phyloP scores from a whole-genome alignment of 805 yeast genomes.

The Candida schatavii region DNA sequence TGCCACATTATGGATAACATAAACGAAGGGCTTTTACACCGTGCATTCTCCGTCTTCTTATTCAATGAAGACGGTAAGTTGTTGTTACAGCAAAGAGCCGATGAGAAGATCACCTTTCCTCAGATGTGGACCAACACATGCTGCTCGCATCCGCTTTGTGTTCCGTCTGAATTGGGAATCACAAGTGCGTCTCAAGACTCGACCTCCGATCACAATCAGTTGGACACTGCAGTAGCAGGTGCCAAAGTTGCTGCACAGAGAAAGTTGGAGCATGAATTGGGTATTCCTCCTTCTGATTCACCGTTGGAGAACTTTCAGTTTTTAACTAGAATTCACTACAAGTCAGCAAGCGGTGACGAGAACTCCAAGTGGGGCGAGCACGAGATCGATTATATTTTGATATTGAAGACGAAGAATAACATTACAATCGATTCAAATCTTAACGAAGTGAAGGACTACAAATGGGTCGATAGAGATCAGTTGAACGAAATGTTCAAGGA shows the following conservation, averaged over 20 bases:
- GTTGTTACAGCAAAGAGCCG: conserved; percentile 91
- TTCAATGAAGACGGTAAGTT: conserved; percentile 76
- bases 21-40: conserved; percentile 79
- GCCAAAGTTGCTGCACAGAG: conserved; percentile 87
- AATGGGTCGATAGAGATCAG: conserved; percentile 67
- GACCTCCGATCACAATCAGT: conserved; percentile 23
- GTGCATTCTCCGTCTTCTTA: conserved; percentile 95
- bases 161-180: conserved; percentile 73
- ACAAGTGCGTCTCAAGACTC: conserved; percentile 8
- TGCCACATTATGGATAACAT: conserved; percentile 89
- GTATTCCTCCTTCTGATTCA: conserved; percentile 61
- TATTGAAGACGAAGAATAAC: conserved; percentile 56
- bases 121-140: conserved; percentile 98
- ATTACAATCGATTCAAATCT: conserved; percentile 60
- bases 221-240: conserved; percentile 67
- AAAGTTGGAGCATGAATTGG: conserved; percentile 90
- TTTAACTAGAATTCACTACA: conserved; percentile 91
- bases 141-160: conserved; percentile 94
- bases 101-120: conserved; percentile 95
- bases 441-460: conserved; percentile 75
- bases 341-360: conserved; percentile 72
- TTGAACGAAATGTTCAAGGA: conserved; percentile 77
- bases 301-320: conserved; percentile 72
- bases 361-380: conserved; percentile 92
- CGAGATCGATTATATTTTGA: conserved; percentile 91